Evolutionary conservation across 2,329 filamentous ascomycete species (phyloP).

Genomic region (Trichoderma koningii): DNA sequence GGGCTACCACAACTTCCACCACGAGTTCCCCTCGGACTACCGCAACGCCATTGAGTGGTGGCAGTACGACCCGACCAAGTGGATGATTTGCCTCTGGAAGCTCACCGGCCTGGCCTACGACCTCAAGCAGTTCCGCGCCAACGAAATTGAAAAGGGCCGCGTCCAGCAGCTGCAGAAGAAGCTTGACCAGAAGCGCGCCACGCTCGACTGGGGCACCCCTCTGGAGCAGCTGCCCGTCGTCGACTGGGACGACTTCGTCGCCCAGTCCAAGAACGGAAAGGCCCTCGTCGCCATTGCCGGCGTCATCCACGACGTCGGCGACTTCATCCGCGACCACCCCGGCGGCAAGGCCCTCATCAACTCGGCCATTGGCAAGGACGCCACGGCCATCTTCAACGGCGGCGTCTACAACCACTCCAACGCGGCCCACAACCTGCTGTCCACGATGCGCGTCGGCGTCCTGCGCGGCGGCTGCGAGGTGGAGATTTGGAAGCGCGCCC

Average conservation of each 20-base stretch:
- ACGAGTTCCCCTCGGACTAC: slow-evolving; percentile 92
- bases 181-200: slow-evolving; percentile 81
- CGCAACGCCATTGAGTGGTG: slow-evolving; percentile 89
- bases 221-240: slow-evolving; percentile 84
- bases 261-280: slow-evolving; percentile 73
- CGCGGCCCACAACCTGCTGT: slow-evolving; percentile 84
- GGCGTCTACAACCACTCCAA: slow-evolving; percentile 90
- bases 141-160: slow-evolving; percentile 91
- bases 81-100: slow-evolving; percentile 84
- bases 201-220: slow-evolving; percentile 82
- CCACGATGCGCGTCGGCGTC: slow-evolving; percentile 84
- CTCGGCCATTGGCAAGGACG: slow-evolving; percentile 81
- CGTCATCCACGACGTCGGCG: slow-evolving; percentile 80
- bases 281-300: slow-evolving; percentile 77
- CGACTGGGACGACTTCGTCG: slow-evolving; percentile 83
- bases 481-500: slow-evolving; percentile 88
- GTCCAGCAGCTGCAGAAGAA: slow-evolving; percentile 91
- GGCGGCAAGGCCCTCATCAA: slow-evolving; percentile 85
- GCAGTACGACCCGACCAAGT: slow-evolving; percentile 91
- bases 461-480: slow-evolving; percentile 86
- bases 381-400: slow-evolving; percentile 88
- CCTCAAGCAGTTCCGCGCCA: slow-evolving; percentile 86
- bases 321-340: slow-evolving; percentile 88
- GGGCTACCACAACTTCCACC: slow-evolving; percentile 94
- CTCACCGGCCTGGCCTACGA: slow-evolving; percentile 80